Percentiles rank a stretch among this genome's conserved stretches.
Evolutionary conservation across 2,329 filamentous ascomycete species (phyloP).

Genomic region (Botrytis pseudocinerea): DNA sequence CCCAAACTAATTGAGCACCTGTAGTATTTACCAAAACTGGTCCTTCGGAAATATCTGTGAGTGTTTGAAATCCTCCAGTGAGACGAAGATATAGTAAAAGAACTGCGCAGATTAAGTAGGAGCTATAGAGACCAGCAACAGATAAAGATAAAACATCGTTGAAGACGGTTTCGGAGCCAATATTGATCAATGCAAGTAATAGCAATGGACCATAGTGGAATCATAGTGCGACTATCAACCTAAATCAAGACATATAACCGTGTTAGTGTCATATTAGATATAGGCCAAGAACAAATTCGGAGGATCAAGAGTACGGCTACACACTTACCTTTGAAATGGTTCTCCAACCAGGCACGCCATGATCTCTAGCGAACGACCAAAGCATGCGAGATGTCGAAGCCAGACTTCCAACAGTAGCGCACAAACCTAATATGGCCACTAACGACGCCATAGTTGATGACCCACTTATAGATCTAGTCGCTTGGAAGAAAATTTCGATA

Average conservation of each 20-base stretch:
- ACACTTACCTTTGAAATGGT: conserved; percentile 42
- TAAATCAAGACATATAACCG: background rate
- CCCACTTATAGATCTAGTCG: conserved; percentile 47
- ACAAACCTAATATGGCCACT: conserved; percentile 44
- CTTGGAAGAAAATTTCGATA: conserved; percentile 54
- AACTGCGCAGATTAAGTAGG: conserved; percentile 20
- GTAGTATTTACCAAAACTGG: conserved; percentile 13
- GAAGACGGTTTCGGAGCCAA: conserved; percentile 51
- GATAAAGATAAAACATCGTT: conserved; percentile 51
- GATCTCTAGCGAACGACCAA: conserved; percentile 49
- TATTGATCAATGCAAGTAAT: conserved; percentile 44
- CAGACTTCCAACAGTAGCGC: conserved; percentile 42
- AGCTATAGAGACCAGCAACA: conserved; percentile 22
- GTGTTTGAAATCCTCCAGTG: conserved; percentile 6
- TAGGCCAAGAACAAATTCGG: rapidly evolving
- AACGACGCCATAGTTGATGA: conserved; percentile 51
- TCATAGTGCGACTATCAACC: conserved; percentile 8
- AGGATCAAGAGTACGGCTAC: background rate
- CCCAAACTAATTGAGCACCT: conserved; percentile 20
- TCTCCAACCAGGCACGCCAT: conserved; percentile 45
- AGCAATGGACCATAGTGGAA: conserved; percentile 19
- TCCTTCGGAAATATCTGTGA: background rate
- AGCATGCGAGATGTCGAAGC: conserved; percentile 43
- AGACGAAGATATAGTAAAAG: conserved; percentile 24
- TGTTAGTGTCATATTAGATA: background rate